These are phyloP conservation scores for Coniella vitis DNA, from an alignment of 2,329 filamentous ascomycete genomes.

Conservation along the genomic window DNA sequence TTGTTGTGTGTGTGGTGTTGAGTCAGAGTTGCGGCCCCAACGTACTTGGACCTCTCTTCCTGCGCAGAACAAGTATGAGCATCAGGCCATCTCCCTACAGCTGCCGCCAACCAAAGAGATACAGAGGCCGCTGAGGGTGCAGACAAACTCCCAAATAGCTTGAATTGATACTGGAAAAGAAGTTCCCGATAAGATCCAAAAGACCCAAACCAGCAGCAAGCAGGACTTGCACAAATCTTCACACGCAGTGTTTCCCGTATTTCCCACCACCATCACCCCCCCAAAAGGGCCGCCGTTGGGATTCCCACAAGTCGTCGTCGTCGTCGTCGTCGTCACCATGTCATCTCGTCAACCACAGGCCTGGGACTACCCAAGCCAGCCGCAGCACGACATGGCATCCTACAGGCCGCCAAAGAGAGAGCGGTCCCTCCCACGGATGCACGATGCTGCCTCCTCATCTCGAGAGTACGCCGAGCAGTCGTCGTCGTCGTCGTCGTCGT, in stretches of 20 bases:
- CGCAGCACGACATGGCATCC: slow-evolving; percentile 5
- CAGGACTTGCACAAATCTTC: neutral
- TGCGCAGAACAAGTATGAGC: slow-evolving; percentile 13
- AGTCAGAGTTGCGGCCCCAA: too few species aligned
- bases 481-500: neutral
- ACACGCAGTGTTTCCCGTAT: neutral
- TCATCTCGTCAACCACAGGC: slow-evolving; percentile 10
- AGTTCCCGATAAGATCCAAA: too few species aligned
- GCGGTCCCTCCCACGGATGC: too few species aligned
- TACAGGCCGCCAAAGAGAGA: neutral
- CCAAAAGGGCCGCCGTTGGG: too few species aligned
- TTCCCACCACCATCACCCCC: too few species aligned
- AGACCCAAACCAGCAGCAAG: neutral
- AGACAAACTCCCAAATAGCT: too few species aligned
- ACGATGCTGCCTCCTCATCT: too few species aligned
- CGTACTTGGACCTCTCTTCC: too few species aligned
- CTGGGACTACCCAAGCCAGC: slow-evolving; percentile 9
- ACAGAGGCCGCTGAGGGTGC: slow-evolving; percentile 12
- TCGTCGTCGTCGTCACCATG: too few species aligned
- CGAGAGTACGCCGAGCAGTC: neutral
- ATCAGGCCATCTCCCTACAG: slow-evolving; percentile 5
- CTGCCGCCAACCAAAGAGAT: slow-evolving; percentile 12
- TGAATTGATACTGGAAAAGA: too few species aligned
- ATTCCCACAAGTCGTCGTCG: too few species aligned
- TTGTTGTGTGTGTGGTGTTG: too few species aligned